Evolutionary conservation across 768 basidiomycete genomes (phyloP).

Genomic region (Phanerochaete carnosa): DNA sequence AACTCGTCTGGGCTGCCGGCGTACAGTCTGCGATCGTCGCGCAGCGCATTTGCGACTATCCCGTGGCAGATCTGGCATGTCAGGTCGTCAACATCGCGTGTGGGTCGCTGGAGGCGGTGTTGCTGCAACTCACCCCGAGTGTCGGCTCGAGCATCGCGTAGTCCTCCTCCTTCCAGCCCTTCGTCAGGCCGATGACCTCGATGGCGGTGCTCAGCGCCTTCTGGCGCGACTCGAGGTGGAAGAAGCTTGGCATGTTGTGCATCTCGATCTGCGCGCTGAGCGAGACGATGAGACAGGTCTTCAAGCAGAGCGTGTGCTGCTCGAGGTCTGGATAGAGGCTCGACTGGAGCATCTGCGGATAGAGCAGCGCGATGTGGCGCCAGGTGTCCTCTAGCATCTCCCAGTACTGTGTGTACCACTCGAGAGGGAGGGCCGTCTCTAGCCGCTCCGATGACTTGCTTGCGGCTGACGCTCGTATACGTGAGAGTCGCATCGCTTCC

Average conservation of each 20-base stretch:
- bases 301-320: constrained; percentile 16
- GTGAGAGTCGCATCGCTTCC: constrained; percentile 9
- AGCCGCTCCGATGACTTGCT: not conserved
- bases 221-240: constrained; percentile 20
- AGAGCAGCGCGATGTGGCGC: constrained; percentile 16
- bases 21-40: constrained; percentile 7
- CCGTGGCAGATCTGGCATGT: constrained; percentile 21
- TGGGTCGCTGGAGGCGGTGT: not conserved
- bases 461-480: not conserved
- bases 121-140: constrained; percentile 16
- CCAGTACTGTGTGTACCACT: constrained; percentile 22
- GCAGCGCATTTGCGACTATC: constrained; percentile 18
- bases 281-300: constrained; percentile 20
- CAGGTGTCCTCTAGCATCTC: constrained; percentile 19
- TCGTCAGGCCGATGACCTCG: constrained; percentile 22
- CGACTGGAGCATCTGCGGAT: constrained; percentile 19
- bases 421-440: not conserved
- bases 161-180: constrained; percentile 21
- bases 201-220: constrained; percentile 17
- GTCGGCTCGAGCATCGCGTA: constrained; percentile 22
- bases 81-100: not conserved
- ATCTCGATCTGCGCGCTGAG: constrained; percentile 22
- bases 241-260: constrained; percentile 17
- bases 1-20: not conserved
- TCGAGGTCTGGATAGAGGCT: constrained; percentile 16